Conservation (phyloP, 345 rosid species). For the Triadica sebifera region DNA sequence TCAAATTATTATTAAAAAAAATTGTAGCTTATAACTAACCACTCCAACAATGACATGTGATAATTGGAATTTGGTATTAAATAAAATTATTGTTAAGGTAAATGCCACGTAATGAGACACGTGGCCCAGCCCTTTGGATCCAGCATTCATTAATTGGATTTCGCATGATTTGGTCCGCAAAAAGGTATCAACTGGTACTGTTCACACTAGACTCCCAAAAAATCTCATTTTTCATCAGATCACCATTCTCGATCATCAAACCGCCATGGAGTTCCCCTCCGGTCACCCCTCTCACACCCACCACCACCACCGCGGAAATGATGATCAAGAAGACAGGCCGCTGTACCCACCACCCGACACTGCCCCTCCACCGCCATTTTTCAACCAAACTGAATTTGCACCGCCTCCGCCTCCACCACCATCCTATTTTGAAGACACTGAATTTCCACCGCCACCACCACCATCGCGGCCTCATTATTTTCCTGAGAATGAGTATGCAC, state of each 20-base stretch:
- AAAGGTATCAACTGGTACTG: too few species aligned
- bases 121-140: too few species aligned
- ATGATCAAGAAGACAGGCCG: conserved; percentile 24
- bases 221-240: too few species aligned
- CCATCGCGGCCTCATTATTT: conserved; percentile 16
- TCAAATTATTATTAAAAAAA: too few species aligned
- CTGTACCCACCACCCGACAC: conserved; percentile 37
- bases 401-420: conserved; percentile 30
- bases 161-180: too few species aligned
- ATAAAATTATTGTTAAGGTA: too few species aligned
- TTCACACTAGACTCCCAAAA: too few species aligned
- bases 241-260: neutral
- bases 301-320: conserved; percentile 32
- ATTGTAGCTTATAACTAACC: too few species aligned
- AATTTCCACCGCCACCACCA: conserved; percentile 22
- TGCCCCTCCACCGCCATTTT: conserved; percentile 28
- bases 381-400: conserved; percentile 22
- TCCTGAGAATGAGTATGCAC: conserved; percentile 15
- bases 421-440: conserved; percentile 22
- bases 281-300: conserved; percentile 35
- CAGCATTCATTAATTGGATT: too few species aligned
- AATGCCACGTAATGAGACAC: too few species aligned
- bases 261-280: conserved; percentile 51
- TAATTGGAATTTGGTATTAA: too few species aligned
- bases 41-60: too few species aligned